A percentile compares a stretch with the other conserved stretches of the same genome.
Conservation (phyloP, 148 eudicot genomes). For the Heliamphora exappendiculata region DNA sequence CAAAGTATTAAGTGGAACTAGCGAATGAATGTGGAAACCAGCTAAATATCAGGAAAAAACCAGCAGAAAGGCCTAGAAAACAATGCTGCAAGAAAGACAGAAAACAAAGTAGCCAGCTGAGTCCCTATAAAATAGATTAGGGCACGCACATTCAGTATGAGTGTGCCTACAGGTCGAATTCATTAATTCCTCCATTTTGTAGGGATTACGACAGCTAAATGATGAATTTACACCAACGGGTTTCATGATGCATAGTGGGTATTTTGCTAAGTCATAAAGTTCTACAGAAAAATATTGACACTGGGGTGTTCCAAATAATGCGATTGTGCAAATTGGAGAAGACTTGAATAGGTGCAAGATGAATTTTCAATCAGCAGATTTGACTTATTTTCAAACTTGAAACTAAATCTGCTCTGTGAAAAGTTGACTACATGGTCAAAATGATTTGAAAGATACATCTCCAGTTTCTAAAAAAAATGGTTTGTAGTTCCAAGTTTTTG, state of each 20-base stretch:
- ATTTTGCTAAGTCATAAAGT: neutral
- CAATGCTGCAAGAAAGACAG: too few relatives aligned
- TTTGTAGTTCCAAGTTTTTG: too few relatives aligned
- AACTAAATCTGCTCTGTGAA: neutral
- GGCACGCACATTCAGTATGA: neutral
- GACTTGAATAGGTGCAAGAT: neutral
- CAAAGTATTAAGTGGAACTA: too few relatives aligned
- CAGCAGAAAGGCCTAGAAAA: too few relatives aligned
- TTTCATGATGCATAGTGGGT: neutral
- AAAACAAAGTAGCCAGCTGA: too few relatives aligned
- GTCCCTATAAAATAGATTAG: neutral
- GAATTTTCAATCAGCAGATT: neutral
- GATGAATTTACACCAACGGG: neutral
- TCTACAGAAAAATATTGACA: too few relatives aligned
- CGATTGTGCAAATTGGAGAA: neutral
- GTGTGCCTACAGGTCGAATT: neutral
- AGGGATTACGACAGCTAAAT: neutral
- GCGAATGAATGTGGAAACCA: too few relatives aligned
- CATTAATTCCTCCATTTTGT: neutral
- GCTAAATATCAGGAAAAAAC: too few relatives aligned
- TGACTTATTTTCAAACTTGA: neutral
- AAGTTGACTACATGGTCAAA: neutral
- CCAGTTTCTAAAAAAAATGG: too few relatives aligned
- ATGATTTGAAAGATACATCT: neutral
- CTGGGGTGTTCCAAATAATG: too few relatives aligned